Percentiles rank a stretch among this genome's conserved stretches.
Conservation (phyloP, 1,139 yeast genomes). For the Magnusiomyces clavatus region DNA sequence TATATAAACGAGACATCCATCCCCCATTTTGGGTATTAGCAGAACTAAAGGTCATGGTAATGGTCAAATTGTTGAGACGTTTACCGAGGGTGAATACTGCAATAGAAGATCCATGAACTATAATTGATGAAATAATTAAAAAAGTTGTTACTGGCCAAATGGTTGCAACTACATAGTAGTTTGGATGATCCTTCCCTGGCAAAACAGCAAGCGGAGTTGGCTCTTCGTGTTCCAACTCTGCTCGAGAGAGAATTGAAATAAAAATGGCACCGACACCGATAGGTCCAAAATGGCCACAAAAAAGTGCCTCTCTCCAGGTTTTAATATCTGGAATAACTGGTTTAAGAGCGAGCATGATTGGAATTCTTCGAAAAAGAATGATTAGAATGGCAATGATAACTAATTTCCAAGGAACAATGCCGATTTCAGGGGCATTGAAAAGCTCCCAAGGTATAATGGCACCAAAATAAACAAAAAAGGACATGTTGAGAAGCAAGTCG, state of each 20-base stretch:
- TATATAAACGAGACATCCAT: slow-evolving; percentile 84
- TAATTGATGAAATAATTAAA: slow-evolving; percentile 74
- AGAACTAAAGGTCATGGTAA: slow-evolving; percentile 78
- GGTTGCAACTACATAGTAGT: slow-evolving; percentile 62
- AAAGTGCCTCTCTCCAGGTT: slow-evolving; percentile 91
- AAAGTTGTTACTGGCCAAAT: slow-evolving; percentile 92
- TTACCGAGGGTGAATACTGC: slow-evolving; percentile 89
- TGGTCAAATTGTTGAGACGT: slow-evolving; percentile 83
- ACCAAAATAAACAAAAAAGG: slow-evolving; percentile 90
- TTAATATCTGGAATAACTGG: slow-evolving; percentile 86
- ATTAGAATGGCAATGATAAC: slow-evolving; percentile 75
- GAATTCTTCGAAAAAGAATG: slow-evolving; percentile 76
- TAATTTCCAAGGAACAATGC: slow-evolving; percentile 78
- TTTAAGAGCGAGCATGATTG: slow-evolving; percentile 72
- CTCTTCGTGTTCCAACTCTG: slow-evolving; percentile 61
- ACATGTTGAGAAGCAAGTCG: slow-evolving; percentile 62
- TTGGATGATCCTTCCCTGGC: slow-evolving; percentile 48
- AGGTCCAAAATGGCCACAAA: slow-evolving; percentile 97
- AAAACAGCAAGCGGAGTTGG: slow-evolving; percentile 53
- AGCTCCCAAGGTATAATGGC: slow-evolving; percentile 90
- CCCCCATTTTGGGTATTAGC: slow-evolving; percentile 57
- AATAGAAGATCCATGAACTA: slow-evolving; percentile 94
- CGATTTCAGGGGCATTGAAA: slow-evolving; percentile 59
- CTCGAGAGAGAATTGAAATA: slow-evolving; percentile 78
- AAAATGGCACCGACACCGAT: slow-evolving; percentile 97